These are phyloP conservation scores for Cryphonectria parasitica DNA, from an alignment of 2,329 filamentous ascomycete genomes.

Conservation along the genomic window DNA sequence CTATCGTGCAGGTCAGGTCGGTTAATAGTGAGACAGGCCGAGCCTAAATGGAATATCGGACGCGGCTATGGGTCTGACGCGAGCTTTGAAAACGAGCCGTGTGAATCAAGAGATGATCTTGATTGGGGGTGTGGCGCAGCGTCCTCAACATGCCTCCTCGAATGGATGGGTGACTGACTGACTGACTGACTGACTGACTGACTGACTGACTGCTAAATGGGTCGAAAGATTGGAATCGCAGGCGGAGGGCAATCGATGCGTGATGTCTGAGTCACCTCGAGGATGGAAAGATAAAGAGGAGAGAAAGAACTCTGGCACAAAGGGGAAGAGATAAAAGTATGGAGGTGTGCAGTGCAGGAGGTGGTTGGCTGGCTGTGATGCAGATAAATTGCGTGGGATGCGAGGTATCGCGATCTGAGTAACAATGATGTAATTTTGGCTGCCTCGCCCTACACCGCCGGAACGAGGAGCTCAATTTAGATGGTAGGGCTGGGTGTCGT, in stretches of 20 bases:
- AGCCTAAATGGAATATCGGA: neutral
- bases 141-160: conserved; percentile 27
- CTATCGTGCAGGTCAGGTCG: neutral
- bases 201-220: neutral
- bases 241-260: neutral
- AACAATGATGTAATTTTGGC: conserved; percentile 20
- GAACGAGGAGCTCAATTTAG: conserved; percentile 13
- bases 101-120: conserved; percentile 18
- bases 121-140: conserved; percentile 7
- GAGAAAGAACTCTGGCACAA: neutral
- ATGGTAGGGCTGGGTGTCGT: conserved; percentile 12
- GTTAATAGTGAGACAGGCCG: neutral
- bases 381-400: neutral
- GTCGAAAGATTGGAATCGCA: neutral
- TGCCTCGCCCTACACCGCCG: conserved; percentile 26
- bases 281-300: too few species aligned
- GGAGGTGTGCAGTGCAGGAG: neutral
- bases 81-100: conserved; percentile 8
- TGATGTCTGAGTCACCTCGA: neutral
- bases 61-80: conserved; percentile 8
- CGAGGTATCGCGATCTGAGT: conserved; percentile 7
- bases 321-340: neutral
- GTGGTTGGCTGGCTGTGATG: neutral
- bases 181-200: neutral
- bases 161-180: neutral